Percentiles rank a stretch among this genome's conserved stretches.
Evolutionary conservation across 2,329 filamentous ascomycete species (phyloP).

Genomic region (Cytospora piceae): DNA sequence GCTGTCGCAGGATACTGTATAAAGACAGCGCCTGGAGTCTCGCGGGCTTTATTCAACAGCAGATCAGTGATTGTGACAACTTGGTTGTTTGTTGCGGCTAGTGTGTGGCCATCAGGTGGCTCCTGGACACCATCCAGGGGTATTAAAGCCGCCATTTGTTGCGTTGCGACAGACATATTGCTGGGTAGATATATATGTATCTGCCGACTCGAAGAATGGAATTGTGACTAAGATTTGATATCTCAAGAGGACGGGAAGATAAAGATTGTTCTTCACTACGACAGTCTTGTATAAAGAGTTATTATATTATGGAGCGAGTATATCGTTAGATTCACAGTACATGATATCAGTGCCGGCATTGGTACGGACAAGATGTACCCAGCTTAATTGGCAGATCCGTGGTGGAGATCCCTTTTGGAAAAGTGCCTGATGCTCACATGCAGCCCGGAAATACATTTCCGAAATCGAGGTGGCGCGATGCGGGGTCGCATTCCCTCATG

Average conservation of each 20-base stretch:
- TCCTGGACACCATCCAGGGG: slow-evolving; percentile 4
- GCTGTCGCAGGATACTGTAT: slow-evolving; percentile 24
- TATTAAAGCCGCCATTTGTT: slow-evolving; percentile 8
- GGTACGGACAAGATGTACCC: neutral
- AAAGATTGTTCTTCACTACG: too few species aligned
- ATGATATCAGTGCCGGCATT: neutral
- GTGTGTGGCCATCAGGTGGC: neutral
- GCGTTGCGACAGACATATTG: slow-evolving; percentile 19
- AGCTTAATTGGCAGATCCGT: neutral
- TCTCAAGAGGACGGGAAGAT: neutral
- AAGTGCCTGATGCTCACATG: neutral
- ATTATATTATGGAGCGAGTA: too few species aligned
- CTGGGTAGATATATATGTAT: neutral
- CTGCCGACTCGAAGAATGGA: too few species aligned
- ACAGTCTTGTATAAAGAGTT: neutral
- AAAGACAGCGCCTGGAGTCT: slow-evolving; percentile 24
- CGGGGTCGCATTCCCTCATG: neutral
- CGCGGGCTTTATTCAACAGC: slow-evolving; percentile 25
- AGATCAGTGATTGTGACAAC: slow-evolving; percentile 25
- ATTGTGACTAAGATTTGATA: neutral
- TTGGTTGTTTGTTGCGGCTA: neutral
- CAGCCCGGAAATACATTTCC: neutral
- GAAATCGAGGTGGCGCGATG: neutral
- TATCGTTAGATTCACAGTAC: neutral
- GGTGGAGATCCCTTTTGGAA: neutral